These are phyloP conservation scores for Euptelea pleiosperma DNA, from an alignment of 164 flowering plant genomes.

Conservation along the genomic window DNA sequence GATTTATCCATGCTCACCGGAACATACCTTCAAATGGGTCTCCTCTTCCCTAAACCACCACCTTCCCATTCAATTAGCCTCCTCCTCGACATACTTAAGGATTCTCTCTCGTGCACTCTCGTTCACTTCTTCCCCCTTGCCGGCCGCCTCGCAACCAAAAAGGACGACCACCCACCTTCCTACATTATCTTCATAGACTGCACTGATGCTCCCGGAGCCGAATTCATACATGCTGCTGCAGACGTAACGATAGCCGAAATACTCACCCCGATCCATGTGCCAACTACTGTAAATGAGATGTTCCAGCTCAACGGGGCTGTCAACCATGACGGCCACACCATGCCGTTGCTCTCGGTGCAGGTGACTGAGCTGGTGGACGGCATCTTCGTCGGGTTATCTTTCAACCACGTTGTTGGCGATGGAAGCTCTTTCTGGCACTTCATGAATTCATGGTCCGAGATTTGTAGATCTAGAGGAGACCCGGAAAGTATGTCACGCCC, in stretches of 20 bases:
- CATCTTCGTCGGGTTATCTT: slow-evolving; percentile 43
- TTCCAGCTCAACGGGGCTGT: slow-evolving; percentile 43
- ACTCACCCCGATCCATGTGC: slow-evolving; percentile 41
- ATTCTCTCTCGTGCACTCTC: slow-evolving; percentile 43
- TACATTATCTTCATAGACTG: slow-evolving; percentile 38
- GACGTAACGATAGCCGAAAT: slow-evolving; percentile 34
- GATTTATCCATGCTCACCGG: slow-evolving; percentile 42
- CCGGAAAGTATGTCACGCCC: slow-evolving; percentile 22
- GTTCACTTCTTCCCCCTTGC: slow-evolving; percentile 51
- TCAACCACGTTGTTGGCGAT: slow-evolving; percentile 42
- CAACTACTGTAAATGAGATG: slow-evolving; percentile 36
- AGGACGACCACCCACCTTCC: slow-evolving; percentile 19
- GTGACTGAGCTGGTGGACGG: slow-evolving; percentile 49
- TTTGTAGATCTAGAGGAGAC: slow-evolving; percentile 12
- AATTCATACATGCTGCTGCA: slow-evolving; percentile 38
- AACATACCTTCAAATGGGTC: slow-evolving; percentile 54
- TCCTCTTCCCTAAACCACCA: slow-evolving; percentile 38
- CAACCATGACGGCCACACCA: slow-evolving; percentile 46
- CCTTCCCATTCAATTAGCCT: slow-evolving; percentile 4
- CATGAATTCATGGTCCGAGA: slow-evolving; percentile 46
- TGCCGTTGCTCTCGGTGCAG: slow-evolving; percentile 44
- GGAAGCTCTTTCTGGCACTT: slow-evolving; percentile 57
- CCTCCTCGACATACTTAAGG: slow-evolving; percentile 33
- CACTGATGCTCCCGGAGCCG: slow-evolving; percentile 43
- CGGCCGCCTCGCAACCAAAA: slow-evolving; percentile 39